A percentile compares a stretch with the other conserved stretches of the same genome.
These are phyloP conservation scores for Canavalia ensiformis DNA, from an alignment of 306 rosid species.

Conservation along the genomic window DNA sequence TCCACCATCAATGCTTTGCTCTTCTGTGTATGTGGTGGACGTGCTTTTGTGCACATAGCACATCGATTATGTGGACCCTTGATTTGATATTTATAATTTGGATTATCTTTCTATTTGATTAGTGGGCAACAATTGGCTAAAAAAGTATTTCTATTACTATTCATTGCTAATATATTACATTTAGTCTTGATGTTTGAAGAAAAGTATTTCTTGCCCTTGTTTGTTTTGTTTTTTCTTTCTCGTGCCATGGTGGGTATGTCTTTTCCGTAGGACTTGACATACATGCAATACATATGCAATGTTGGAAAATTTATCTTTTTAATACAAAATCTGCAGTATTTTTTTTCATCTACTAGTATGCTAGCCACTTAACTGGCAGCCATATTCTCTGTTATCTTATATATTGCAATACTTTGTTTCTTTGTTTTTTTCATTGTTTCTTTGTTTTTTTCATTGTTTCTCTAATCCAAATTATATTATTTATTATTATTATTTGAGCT, in stretches of 20 bases:
- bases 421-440: slow-evolving; percentile 17
- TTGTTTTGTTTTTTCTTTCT: slow-evolving; percentile 27
- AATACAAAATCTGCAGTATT: not conserved
- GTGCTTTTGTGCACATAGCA: not conserved
- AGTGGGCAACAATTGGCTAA: not conserved
- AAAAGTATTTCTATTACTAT: not conserved
- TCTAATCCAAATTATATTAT: slow-evolving; percentile 19
- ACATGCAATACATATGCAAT: slow-evolving; percentile 4
- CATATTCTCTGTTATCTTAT: slow-evolving; percentile 16
- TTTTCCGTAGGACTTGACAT: slow-evolving; percentile 10
- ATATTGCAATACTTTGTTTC: slow-evolving; percentile 10
- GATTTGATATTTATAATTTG: not conserved
- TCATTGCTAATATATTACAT: not conserved
- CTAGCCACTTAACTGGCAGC: not conserved
- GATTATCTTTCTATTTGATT: slow-evolving; percentile 6
- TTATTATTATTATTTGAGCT: slow-evolving; percentile 14
- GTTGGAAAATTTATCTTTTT: not conserved
- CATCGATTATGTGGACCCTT: slow-evolving; percentile 13
- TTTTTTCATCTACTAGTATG: slow-evolving; percentile 1
- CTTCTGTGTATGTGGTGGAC: not conserved
- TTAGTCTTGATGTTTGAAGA: not conserved
- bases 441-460: slow-evolving; percentile 21
- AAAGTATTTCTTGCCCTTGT: not conserved
- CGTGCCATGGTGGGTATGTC: slow-evolving; percentile 1
- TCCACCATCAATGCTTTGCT: not conserved